phyloP scores from a whole-genome alignment of 768 basidiomycete genomes.

The Trametes gibbosa region DNA sequence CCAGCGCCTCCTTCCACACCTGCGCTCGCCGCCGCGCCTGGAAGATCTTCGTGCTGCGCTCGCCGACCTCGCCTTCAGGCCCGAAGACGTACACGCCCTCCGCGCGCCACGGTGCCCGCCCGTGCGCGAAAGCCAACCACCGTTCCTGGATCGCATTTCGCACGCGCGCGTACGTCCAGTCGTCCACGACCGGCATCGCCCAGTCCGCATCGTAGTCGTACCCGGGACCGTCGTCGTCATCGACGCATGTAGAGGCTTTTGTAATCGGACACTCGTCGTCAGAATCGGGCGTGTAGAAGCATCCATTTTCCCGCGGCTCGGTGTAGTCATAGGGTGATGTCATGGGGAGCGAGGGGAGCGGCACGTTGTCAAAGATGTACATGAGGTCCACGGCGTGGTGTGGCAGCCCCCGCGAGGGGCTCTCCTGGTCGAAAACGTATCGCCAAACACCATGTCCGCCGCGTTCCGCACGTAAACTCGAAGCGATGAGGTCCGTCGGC shows the following conservation, averaged over 20 bases:
- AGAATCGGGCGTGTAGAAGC: constrained; percentile 33
- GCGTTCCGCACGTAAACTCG: constrained; percentile 47
- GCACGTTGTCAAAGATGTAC: constrained; percentile 77
- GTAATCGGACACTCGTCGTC: constrained; percentile 21
- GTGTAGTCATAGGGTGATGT: constrained; percentile 17
- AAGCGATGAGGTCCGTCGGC: constrained; percentile 67
- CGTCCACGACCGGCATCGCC: constrained; percentile 58
- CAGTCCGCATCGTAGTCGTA: constrained; percentile 39
- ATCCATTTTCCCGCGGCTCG: constrained; percentile 24
- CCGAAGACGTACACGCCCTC: constrained; percentile 77
- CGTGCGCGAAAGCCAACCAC: constrained; percentile 76
- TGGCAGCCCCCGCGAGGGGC: constrained; percentile 58
- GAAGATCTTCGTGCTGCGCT: constrained; percentile 63
- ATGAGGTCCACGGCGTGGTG: constrained; percentile 73
- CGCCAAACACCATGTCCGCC: constrained; percentile 69
- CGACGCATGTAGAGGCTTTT: not conserved
- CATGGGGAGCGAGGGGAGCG: constrained; percentile 40
- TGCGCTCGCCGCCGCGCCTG: constrained; percentile 57
- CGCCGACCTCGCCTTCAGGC: constrained; percentile 79
- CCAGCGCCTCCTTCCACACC: constrained; percentile 64
- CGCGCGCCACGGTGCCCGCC: constrained; percentile 68
- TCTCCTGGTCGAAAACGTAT: constrained; percentile 82
- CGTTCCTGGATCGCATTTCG: constrained; percentile 69
- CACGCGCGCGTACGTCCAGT: constrained; percentile 63
- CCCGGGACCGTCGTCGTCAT: constrained; percentile 27